Percentiles rank a stretch among this genome's conserved stretches.
These are phyloP conservation scores for Boletus hoseneyae DNA, from an alignment of 1,284 basidiomycete genomes.

Conservation along the genomic window DNA sequence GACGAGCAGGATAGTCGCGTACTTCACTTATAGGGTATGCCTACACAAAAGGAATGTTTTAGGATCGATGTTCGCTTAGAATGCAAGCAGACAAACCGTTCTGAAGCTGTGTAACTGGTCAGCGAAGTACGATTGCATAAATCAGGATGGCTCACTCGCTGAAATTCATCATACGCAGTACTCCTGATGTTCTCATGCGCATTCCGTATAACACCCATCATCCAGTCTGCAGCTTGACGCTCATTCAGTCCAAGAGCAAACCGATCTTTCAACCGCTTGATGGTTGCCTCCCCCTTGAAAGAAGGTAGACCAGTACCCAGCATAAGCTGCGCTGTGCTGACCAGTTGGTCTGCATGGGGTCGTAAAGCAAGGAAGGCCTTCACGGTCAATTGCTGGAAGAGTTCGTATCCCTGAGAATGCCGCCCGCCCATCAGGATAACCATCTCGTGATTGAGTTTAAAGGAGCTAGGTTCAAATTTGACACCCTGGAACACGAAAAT, in stretches of 20 bases:
- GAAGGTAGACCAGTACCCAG: constrained; percentile 91
- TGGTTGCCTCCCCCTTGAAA: constrained; percentile 95
- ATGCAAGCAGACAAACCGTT: constrained; percentile 40
- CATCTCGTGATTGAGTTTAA: constrained; percentile 99
- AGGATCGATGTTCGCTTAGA: constrained; percentile 1
- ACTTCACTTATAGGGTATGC: constrained; percentile 52
- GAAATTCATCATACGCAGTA: constrained; percentile 92
- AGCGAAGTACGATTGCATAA: constrained; percentile 7
- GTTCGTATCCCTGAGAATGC: constrained; percentile 87
- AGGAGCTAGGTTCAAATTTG: constrained; percentile 96
- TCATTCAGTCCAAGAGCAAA: constrained; percentile 86
- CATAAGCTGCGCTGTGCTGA: constrained; percentile 91
- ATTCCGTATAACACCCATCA: constrained; percentile 86
- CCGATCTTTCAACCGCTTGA: constrained; percentile 81
- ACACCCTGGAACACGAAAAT: constrained; percentile 60
- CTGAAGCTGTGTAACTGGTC: constrained; percentile 41
- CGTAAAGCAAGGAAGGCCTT: constrained; percentile 96
- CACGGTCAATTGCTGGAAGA: constrained; percentile 92
- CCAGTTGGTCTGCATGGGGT: constrained; percentile 86
- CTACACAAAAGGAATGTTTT: constrained; percentile 28
- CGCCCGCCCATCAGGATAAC: constrained; percentile 95
- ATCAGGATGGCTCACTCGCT: constrained; percentile 52
- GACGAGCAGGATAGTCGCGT: background rate
- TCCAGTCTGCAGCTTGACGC: constrained; percentile 89
- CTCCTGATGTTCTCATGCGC: constrained; percentile 94